Base-by-base conservation (phyloP, 2,329 filamentous ascomycete genomes). In the Alternaria sp. region DNA sequence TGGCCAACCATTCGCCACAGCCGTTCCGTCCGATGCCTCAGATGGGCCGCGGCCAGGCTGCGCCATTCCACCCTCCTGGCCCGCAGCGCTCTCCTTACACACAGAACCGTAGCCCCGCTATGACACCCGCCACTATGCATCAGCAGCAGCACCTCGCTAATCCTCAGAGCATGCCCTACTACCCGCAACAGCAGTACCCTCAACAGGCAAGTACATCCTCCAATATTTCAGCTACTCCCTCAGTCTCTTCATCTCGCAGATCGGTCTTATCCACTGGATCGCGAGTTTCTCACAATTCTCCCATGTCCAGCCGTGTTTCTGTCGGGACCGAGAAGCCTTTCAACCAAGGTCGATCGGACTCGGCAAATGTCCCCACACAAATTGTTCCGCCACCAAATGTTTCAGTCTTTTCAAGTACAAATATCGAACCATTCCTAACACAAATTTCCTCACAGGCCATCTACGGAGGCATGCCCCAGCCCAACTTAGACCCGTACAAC, bases 371-470 rank as follows among this genome's bases (percentile, higher is more conserved):
- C 71, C 75, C 73, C 59, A 59, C 73, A 67, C 57, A 57, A n/a
- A 23, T 45, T 32, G 28, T 57, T 26, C 11, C 32, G 11, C 40
- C 26, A 10, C 12, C 28, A 21, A 40, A 30, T 25, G 10, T 25
- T 21, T n/a, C 40, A 11, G 15, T 51, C 25, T 91, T 91, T 63
- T 87, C 89, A 75, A 90, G 84, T 77, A 88, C 88, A 75, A 85
- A 89, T 69, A 93, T 90, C 86, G 90, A 94, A 79, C 85, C 87
- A 68, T 85, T 87, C 88, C 91, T 94, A 85, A 93, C 88, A 75
- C 69, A 79, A 59, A 81, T 85, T 72, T 87, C 87, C 82, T 83
- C 87, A 77, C 91, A 95, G 90, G 85, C 83, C 67, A 89, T 85
- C 78, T 83, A 82, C 65, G 84, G 49, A 21, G 49, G 83, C 59